These are phyloP conservation scores for Allium fistulosum DNA, from an alignment of 106 monocot genomes.

Conservation along the genomic window DNA sequence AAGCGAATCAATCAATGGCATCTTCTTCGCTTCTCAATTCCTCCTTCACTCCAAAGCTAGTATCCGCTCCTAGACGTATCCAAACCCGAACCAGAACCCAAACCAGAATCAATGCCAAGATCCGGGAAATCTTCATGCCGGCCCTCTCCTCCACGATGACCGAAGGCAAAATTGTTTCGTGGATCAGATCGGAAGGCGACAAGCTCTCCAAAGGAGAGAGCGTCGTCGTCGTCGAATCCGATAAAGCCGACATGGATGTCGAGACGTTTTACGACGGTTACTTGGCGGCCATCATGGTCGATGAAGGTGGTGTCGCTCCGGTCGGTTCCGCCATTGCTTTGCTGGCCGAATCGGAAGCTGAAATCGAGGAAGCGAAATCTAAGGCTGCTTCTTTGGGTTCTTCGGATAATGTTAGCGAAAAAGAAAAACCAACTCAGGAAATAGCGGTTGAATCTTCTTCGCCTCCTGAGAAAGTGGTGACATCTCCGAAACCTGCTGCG, in stretches of 20 bases:
- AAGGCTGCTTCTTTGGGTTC: not conserved
- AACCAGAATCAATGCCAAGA: slow-evolving; percentile 55
- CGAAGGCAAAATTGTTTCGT: slow-evolving; percentile 68
- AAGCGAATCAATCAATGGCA: slow-evolving; percentile 1
- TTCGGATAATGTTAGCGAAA: not conserved
- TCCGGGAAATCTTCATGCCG: slow-evolving; percentile 87
- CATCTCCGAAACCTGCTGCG: slow-evolving; percentile 2
- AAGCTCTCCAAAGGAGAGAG: slow-evolving; percentile 56
- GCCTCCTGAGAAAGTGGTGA: not conserved
- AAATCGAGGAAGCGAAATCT: slow-evolving; percentile 39
- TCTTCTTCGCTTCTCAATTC: slow-evolving; percentile 5
- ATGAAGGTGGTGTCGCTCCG: slow-evolving; percentile 40
- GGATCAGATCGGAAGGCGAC: slow-evolving; percentile 64
- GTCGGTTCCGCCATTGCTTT: slow-evolving; percentile 76
- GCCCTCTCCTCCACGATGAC: slow-evolving; percentile 73
- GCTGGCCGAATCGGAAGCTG: slow-evolving; percentile 58
- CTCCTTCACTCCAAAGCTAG: slow-evolving; percentile 8
- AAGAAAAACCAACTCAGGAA: not conserved
- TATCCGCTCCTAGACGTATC: not conserved
- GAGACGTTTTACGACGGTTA: slow-evolving; percentile 79
- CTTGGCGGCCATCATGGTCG: slow-evolving; percentile 56
- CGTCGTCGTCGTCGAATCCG: slow-evolving; percentile 76
- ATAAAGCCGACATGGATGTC: slow-evolving; percentile 88
- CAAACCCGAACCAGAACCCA: slow-evolving; percentile 19
- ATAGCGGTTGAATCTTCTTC: not conserved